Evolutionary conservation across 2,329 filamentous ascomycete species (phyloP), one percentile per base, ranked within the genome.

Genomic region (Trichoderma sp.): DNA sequence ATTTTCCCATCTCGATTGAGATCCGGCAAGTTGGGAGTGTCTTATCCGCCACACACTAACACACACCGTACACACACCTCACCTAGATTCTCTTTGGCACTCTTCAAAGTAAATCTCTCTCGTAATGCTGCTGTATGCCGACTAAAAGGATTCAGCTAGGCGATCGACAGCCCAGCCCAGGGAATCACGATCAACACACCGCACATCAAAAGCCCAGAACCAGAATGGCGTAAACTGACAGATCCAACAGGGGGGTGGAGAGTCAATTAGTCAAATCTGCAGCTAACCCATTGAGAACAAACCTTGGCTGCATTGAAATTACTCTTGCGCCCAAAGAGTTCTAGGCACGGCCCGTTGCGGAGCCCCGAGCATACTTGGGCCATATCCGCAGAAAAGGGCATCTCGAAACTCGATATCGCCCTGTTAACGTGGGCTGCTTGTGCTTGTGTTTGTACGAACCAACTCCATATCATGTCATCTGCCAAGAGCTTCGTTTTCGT

Each of bases 311-410:
- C 39, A 39, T 15, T 67, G 63, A 71, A 67, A 66, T 71, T 71
- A 47, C 68, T 71, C 47, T 57, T 56, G 24, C 68, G 57, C 70
- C 70, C 62, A 66, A 67, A 67, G 34, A 64, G 71, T 72, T 68
- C 71, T 69, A 60, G 71, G 71, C 64, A 72, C 71, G 71, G 71
- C 47, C 71, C 71, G 71, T 70, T 70, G 71, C 61, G 71, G 71
- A 72, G 71, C 36, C 51, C 30, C 51, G 32, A 62, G 36, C 30
- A 43, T 43, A 53, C 26, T 14, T 14, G 30, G 43, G 43, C 43
- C n/a, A 3, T 30, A n/a, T 32, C 57, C 7, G 14, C 12, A 12
- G 8, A 34, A 34, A 34, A 63, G 26, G 62, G 70, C n/a, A 61
- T 57, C 24, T 8, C 24, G 18, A 58, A 24, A 26, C 6, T 57